These are phyloP conservation scores for Avena sativa DNA, from an alignment of 176 grass and related monocot species.

Conservation along the genomic window DNA sequence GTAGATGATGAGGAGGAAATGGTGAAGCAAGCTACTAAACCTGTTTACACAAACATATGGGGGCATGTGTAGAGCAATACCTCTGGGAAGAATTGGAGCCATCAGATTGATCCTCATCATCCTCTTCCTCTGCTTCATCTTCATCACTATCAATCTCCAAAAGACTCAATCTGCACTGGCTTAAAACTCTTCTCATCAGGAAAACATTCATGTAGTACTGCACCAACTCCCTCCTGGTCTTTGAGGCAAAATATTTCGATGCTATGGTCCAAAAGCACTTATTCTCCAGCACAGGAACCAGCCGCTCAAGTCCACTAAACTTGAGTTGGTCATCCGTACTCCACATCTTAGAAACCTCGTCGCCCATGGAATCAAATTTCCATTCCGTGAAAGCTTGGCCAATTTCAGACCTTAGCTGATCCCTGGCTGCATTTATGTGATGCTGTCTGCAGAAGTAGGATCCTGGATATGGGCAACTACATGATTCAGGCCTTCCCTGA, in stretches of 20 bases:
- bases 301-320: slow-evolving; percentile 69
- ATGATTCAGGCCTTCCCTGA: slow-evolving; percentile 57
- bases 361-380: slow-evolving; percentile 82
- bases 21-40: neutral
- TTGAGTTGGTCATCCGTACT: slow-evolving; percentile 57
- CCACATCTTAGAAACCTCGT: slow-evolving; percentile 69
- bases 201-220: slow-evolving; percentile 94
- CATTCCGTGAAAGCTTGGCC: slow-evolving; percentile 74
- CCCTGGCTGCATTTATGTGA: slow-evolving; percentile 67
- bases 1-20: neutral
- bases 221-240: slow-evolving; percentile 61
- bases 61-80: slow-evolving; percentile 36
- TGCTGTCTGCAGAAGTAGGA: slow-evolving; percentile 63
- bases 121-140: slow-evolving; percentile 68
- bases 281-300: slow-evolving; percentile 58
- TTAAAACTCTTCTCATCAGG: slow-evolving; percentile 74
- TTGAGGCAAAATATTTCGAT: slow-evolving; percentile 61
- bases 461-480: slow-evolving; percentile 67
- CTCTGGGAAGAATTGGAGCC: slow-evolving; percentile 46
- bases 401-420: slow-evolving; percentile 73
- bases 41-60: slow-evolving; percentile 22
- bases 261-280: slow-evolving; percentile 73
- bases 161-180: slow-evolving; percentile 65
- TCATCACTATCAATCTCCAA: slow-evolving; percentile 79
- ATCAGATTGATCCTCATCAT: slow-evolving; percentile 60